Base-by-base conservation (phyloP, 192 early-diverging fungal species). In the Coemansia asiatica region DNA sequence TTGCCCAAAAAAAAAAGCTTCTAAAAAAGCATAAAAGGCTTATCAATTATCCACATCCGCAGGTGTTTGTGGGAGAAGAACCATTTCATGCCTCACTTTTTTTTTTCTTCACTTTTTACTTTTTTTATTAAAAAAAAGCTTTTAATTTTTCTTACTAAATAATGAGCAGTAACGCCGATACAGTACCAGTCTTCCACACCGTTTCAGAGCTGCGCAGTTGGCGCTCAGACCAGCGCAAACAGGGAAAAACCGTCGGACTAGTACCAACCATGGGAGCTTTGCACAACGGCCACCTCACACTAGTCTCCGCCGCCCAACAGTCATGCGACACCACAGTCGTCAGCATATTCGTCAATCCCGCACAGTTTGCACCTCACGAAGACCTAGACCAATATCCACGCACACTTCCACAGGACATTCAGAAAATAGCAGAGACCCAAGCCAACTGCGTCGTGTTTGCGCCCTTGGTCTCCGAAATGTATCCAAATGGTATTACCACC, bases 181-280 rank as follows among this genome's bases (percentile, higher is more conserved):
- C 56, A 1, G 57, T 67, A 4, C 36, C 22, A 2, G 77, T 97
- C 2, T 84, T 95, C 58, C 83, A 88, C 61, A 89, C 87, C 9
- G 89, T 97, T 47, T 78, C 78, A 0, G 91, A 91, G 22, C 89
- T 94, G 65, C 86, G 92, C 7, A 64, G 69, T 26, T 94, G 93
- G 94, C 82, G 84, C 26, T 67, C 79, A 47, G 63, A 79, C 27
- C 84, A 88, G 40, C 67, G 67, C 25, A 57, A 72, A 16, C 58
- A 83, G 23, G 82, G 82, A 60, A 75, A 85, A 60, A 83, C 84
- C 10, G 81, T 99, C n/a, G 97, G 94, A 15, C 92, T 95, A 67
- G 93, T 99, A 0, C 92, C 97, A 0, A 99, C 97, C n/a, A 99
- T 99, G 97, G 97, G 97, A 2, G 94, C 94, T 0, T 83, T 99